phyloP scores from a whole-genome alignment of 1,284 basidiomycete genomes.

The Cutaneotrichosporon cutaneum region DNA sequence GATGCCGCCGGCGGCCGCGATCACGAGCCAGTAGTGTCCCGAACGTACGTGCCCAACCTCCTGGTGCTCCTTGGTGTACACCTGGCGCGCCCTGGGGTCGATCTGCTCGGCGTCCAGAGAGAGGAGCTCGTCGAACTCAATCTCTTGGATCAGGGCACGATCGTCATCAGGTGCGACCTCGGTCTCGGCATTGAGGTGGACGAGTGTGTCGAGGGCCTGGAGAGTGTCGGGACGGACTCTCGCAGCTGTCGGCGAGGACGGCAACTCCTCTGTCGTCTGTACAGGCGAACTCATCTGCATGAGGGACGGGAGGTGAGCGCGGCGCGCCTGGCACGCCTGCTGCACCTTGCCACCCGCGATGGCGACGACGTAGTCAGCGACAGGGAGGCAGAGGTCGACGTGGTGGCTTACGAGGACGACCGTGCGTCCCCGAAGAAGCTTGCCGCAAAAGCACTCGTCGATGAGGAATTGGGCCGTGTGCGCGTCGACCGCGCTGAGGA shows the following conservation, averaged over 20 bases:
- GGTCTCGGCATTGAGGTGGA: constrained; percentile 7
- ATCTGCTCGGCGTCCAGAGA: neutral
- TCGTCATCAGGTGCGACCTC: constrained; percentile 1
- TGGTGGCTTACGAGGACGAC: constrained; percentile 76
- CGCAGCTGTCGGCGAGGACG: neutral
- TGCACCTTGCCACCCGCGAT: constrained; percentile 56
- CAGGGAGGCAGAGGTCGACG: constrained; percentile 56
- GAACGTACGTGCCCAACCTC: constrained; percentile 54
- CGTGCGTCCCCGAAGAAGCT: constrained; percentile 63
- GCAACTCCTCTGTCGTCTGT: constrained; percentile 8
- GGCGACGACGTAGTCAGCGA: constrained; percentile 56
- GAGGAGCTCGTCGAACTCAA: constrained; percentile 5
- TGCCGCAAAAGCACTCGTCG: constrained; percentile 49
- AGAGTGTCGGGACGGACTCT: neutral
- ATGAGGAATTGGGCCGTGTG: constrained; percentile 49
- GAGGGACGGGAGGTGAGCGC: constrained; percentile 20
- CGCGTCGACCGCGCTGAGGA: constrained; percentile 52
- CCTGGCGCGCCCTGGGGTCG: constrained; percentile 9
- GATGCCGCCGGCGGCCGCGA: constrained; percentile 47
- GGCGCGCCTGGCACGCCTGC: constrained; percentile 33
- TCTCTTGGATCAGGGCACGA: neutral
- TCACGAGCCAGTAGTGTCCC: constrained; percentile 44
- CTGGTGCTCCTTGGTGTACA: constrained; percentile 73
- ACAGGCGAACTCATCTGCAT: constrained; percentile 17
- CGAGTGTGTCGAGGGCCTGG: constrained; percentile 7